Base-by-base conservation (phyloP, 2,329 filamentous ascomycete genomes). In the Aureobasidium sp. region DNA sequence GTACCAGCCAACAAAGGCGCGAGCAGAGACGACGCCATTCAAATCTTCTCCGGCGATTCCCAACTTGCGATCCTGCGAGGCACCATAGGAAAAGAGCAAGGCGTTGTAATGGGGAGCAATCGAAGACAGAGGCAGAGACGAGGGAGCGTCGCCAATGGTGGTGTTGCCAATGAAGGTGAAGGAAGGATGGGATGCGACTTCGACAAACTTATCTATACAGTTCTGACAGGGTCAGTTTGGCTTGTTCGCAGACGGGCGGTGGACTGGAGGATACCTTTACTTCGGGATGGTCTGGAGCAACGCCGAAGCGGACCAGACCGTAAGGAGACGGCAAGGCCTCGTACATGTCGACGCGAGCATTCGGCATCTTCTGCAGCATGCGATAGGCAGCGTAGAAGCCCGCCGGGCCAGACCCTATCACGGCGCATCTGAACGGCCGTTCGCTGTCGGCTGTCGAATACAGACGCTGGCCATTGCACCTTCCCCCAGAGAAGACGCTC, bases 231-330 rank as follows among this genome's bases (percentile, higher is more conserved):
- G 35, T 53, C 23, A 53, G 33, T 13, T 33, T 27, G 57, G 17
- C n/a, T 51, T 3, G 17, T 8, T 8, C 9, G 31, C 1, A 25
- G 10, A 43, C 1, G 37, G 31, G 23, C 8, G n/a, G 4, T 29
- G 4, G 10, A 25, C 13, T 23, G 3, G 33, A 9, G 9, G n/a
- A 3, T 76, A 94, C 90, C 84, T 99, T 99, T 66, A 99, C 94
- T 76, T 99, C 93, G 0, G 94, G 93, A 74, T 99, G 94, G 72
- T 99, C 94, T 5, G 94, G 94, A n/a, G 94, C 95, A 61, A 99
- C 94, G 9, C 94, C 94, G 70, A 94, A 96, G 60, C 94, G 82
- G 53, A 95, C 92, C 60, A 99, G 81, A 1, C 94, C 94, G 70
- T 90, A 99, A 0, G 94, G 94, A 4, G 95, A 91, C 0, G 94